These are phyloP conservation scores for Pluteus cervinus DNA, from an alignment of 768 basidiomycete species.

Conservation along the genomic window DNA sequence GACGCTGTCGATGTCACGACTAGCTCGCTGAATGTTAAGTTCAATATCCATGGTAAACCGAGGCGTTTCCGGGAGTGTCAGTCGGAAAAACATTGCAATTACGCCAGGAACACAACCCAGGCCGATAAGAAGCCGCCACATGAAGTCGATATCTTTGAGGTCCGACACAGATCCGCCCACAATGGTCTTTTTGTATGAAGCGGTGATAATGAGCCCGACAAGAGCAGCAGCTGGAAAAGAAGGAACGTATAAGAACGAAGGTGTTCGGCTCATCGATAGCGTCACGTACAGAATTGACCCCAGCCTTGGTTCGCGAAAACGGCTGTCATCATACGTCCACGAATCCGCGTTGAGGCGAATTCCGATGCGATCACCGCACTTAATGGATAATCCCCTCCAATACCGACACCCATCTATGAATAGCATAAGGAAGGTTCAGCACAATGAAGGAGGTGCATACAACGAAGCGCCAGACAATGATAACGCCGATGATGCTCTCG, in stretches of 20 bases:
- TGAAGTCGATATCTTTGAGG: too few relatives aligned
- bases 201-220: conserved; percentile 55
- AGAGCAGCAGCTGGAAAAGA: conserved; percentile 49
- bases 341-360: conserved; percentile 54
- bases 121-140: conserved; percentile 74
- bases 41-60: conserved; percentile 44
- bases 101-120: conserved; percentile 72
- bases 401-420: conserved; percentile 59
- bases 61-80: conserved; percentile 66
- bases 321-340: conserved; percentile 71
- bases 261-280: neutral
- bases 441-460: conserved; percentile 21
- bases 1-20: too few relatives aligned
- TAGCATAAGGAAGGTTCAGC: neutral
- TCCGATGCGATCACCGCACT: conserved; percentile 65
- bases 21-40: too few relatives aligned
- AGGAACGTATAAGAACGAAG: neutral
- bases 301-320: conserved; percentile 78
- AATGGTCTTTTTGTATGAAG: conserved; percentile 69
- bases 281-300: conserved; percentile 60
- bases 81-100: conserved; percentile 67
- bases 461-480: conserved; percentile 83
- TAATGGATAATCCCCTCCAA: conserved; percentile 81
- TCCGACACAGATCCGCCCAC: conserved; percentile 57
- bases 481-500: conserved; percentile 65